Base-by-base conservation (phyloP, 805 yeast genomes). In the Debaryomyces castellii region DNA sequence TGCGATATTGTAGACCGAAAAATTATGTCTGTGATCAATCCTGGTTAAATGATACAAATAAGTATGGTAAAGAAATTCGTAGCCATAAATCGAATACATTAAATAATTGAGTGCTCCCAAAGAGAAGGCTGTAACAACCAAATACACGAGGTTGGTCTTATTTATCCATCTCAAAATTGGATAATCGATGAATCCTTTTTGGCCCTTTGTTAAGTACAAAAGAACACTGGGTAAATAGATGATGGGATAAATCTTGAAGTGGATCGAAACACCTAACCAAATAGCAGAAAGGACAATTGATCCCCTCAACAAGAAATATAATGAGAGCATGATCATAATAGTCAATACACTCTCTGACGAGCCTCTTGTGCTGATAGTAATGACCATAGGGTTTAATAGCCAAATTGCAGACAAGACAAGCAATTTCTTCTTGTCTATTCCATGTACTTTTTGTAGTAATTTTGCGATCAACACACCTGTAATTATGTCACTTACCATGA, bases 341-440 rank as follows among this genome's bases (percentile, higher is more conserved):
- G 95, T 89, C 39, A 94, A 64, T 1, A 94, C 74, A 50, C 97
- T 90, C 59, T 94, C 99, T 0, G 96, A 86, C 22, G 94, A 87
- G 1, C 99, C 99, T 39, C 99, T 74, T 0, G 97, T 89, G 52
- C 92, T 83, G 40, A 94, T 94, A 0, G 96, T 89, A 25, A 85
- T 81, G 0, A 91, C 98, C 94, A 94, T 87, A 12, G 99, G 98
- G 61, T 94, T 94, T 53, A 89, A 72, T 16, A 94, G 72, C 98
- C 98, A 94, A 4, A 92, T 67, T 2, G 85, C 64, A 10, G 83
- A 63, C 35, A 82, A 70, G 5, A 71, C 51, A 10, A 76, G 47
- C n/a, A 72, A 69, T 39, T 67, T 69, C 4, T 25, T 51, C 7
- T 37, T 40, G 4, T 45, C 39, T 52, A 44, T 80, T 5, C 27